Base-by-base conservation (phyloP, 1,139 yeast genomes). In the Pichia sp. region DNA sequence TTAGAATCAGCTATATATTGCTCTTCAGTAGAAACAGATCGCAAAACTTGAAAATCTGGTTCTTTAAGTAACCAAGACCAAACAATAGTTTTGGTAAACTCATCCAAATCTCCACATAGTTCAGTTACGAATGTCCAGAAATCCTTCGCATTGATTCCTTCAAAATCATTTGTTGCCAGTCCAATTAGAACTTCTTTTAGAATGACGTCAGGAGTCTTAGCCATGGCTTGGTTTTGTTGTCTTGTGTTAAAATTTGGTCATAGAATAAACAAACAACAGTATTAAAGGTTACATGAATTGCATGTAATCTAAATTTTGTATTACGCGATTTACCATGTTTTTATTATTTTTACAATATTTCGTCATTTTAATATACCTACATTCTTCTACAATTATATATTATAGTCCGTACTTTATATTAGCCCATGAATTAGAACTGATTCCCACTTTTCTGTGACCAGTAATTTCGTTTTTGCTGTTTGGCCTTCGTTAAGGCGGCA, bases 401-500 rank as follows among this genome's bases (percentile, higher is more conserved):
- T n/a, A n/a, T n/a, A n/a, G n/a, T n/a, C n/a, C n/a, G n/a, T n/a
- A n/a, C n/a, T n/a, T n/a, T n/a, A n/a, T n/a, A n/a, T n/a, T n/a
- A n/a, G n/a, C n/a, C n/a, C n/a, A n/a, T n/a, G n/a, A n/a, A 12
- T 33, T 37, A 55, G 31, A 55, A 55, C 6, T 49, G 48, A 31
- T 50, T 53, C 9, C 63, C 63, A 5, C 58, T 50, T 55, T 73
- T 73, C 40, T 68, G 66, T 7, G 65, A 47, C 78, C 77, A 72
- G 51, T 65, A 71, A 30, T 71, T 72, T 34, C 76, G 56, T 43
- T 59, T 66, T 40, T 65, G 67, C 41, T 65, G 67, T 23, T 42
- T 45, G 1, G 39, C 42, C 0, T n/a, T n/a, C n/a, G n/a, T n/a
- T n/a, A 44, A 46, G 12, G 39, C 45, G 35, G 40, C 49, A 3